Conservation (phyloP, 2,329 filamentous ascomycete species). For the Hysterium pulicare region DNA sequence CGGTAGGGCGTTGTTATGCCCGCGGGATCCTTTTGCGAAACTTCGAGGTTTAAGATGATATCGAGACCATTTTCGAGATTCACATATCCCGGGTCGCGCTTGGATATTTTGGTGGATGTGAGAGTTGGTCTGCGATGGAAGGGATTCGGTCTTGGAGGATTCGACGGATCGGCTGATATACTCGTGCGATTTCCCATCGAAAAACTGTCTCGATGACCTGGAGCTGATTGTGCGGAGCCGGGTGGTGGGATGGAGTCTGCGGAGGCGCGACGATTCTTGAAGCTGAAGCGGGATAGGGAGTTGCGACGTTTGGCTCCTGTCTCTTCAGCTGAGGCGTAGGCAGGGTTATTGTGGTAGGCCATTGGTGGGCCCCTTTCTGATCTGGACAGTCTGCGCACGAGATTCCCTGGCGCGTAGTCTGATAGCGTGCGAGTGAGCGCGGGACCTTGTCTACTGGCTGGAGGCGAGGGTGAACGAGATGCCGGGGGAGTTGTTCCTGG, state of each 20-base stretch:
- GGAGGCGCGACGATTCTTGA: slow-evolving; percentile 23
- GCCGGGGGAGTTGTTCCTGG: slow-evolving; percentile 73
- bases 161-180: slow-evolving; percentile 1
- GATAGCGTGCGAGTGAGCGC: slow-evolving; percentile 27
- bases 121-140: slow-evolving; percentile 47
- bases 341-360: slow-evolving; percentile 37
- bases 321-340: slow-evolving; percentile 30
- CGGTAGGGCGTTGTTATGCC: slow-evolving; percentile 87
- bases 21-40: slow-evolving; percentile 77
- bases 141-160: slow-evolving; percentile 29
- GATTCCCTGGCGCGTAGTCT: slow-evolving; percentile 37
- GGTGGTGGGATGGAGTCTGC: slow-evolving; percentile 23
- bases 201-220: slow-evolving; percentile 11
- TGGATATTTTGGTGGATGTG: slow-evolving; percentile 38
- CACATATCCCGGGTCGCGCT: slow-evolving; percentile 45
- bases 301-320: slow-evolving; percentile 20
- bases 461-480: slow-evolving; percentile 48
- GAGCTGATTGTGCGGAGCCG: slow-evolving; percentile 21
- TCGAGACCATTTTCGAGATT: slow-evolving; percentile 82
- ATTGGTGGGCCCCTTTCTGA: slow-evolving; percentile 32
- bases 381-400: slow-evolving; percentile 42
- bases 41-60: slow-evolving; percentile 84
- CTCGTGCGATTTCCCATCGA: slow-evolving; percentile 12
- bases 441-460: slow-evolving; percentile 17
- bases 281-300: slow-evolving; percentile 30